These are phyloP conservation scores for Chalciporus sphaerocephalus DNA, from an alignment of 768 basidiomycete species.

Conservation along the genomic window DNA sequence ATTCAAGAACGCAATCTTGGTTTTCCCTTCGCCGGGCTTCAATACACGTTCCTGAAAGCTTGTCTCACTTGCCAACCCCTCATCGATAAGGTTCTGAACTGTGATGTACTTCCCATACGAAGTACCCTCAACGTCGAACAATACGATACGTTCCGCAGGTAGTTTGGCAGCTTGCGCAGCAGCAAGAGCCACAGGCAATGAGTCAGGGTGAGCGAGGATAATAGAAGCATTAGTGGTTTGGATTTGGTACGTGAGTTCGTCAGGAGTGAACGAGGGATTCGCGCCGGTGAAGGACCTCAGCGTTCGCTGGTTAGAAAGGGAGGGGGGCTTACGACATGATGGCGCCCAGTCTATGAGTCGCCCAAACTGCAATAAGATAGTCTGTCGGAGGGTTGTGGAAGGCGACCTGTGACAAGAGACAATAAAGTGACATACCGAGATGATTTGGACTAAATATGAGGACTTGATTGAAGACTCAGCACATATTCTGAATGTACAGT, in stretches of 20 bases:
- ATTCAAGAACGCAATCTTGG: constrained; percentile 64
- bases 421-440: constrained; percentile 40
- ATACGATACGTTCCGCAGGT: constrained; percentile 40
- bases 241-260: constrained; percentile 59
- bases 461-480: constrained; percentile 36
- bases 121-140: constrained; percentile 32
- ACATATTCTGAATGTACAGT: background rate
- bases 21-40: constrained; percentile 56
- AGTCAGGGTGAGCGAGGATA: constrained; percentile 45
- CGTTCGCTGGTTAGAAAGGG: background rate
- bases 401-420: background rate
- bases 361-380: constrained; percentile 54
- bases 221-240: constrained; percentile 43
- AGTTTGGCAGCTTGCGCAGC: constrained; percentile 43
- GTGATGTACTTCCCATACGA: constrained; percentile 25
- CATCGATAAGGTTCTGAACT: constrained; percentile 44
- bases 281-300: constrained; percentile 43
- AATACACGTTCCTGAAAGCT: constrained; percentile 50
- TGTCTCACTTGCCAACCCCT: constrained; percentile 39
- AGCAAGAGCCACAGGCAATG: constrained; percentile 39
- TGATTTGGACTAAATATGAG: constrained; percentile 66
- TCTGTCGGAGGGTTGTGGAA: constrained; percentile 30
- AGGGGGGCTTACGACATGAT: constrained; percentile 48
- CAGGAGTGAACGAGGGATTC: constrained; percentile 55
- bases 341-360: constrained; percentile 52